Conservation (phyloP, 495 filamentous ascomycete genomes). For the Lophium mytilinum region DNA sequence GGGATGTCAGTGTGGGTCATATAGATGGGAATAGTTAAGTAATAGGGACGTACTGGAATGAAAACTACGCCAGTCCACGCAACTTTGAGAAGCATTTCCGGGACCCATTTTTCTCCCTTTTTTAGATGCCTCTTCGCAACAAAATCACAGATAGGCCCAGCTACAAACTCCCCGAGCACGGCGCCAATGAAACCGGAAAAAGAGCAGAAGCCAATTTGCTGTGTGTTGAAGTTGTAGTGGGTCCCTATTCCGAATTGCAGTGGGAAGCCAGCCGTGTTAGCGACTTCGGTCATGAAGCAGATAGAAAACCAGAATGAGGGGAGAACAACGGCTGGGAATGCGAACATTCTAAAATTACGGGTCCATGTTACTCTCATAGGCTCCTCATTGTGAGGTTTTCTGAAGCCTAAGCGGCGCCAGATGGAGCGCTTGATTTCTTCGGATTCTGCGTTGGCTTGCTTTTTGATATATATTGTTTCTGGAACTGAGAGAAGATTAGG, state of each 20-base stretch:
- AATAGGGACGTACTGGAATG: background rate
- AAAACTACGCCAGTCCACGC: background rate
- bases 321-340: conserved; percentile 1
- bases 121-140: background rate
- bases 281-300: conserved; percentile 7
- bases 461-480: too few relatives aligned
- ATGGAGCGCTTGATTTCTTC: background rate
- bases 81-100: background rate
- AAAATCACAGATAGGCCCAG: conserved; percentile 5
- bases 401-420: background rate
- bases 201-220: conserved; percentile 7
- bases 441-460: too few relatives aligned
- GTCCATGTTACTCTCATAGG: background rate
- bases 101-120: background rate
- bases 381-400: background rate
- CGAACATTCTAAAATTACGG: conserved; percentile 3
- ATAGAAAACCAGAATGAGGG: conserved; percentile 5
- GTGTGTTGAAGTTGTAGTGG: conserved; percentile 8
- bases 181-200: conserved; percentile 11
- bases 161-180: background rate
- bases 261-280: conserved; percentile 3
- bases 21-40: too few relatives aligned
- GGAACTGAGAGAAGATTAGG: too few relatives aligned
- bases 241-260: conserved; percentile 4
- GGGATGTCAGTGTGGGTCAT: too few relatives aligned